phyloP scores from a whole-genome alignment of 73 alveolate genomes.

The Symbiodinium natans region DNA sequence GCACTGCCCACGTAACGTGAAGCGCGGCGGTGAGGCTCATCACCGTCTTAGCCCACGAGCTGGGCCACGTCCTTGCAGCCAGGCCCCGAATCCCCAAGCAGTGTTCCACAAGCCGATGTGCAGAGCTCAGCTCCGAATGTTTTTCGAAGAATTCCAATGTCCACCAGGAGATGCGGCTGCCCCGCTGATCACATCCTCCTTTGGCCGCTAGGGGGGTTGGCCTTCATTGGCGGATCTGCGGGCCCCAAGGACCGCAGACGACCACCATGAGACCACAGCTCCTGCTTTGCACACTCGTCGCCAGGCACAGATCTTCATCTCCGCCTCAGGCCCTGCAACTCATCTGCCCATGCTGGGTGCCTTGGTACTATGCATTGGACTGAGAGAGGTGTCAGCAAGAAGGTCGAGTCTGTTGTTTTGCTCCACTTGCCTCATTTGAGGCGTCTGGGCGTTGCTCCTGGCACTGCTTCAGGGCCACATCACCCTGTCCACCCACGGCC shows the following conservation, averaged over 20 bases:
- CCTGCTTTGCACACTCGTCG: not conserved
- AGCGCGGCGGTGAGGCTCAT: not conserved
- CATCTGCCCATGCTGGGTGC: slow-evolving; percentile 26
- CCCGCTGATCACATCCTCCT: slow-evolving; percentile 81
- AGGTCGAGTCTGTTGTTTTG: not conserved
- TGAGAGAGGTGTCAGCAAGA: too few species aligned
- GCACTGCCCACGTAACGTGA: not conserved
- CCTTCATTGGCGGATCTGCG: slow-evolving; percentile 67
- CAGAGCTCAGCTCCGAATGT: too few species aligned
- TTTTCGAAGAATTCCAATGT: too few species aligned
- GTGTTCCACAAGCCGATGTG: not conserved
- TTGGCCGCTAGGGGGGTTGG: slow-evolving; percentile 89
- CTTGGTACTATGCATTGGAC: not conserved
- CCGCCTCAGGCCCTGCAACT: slow-evolving; percentile 90
- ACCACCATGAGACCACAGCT: too few species aligned
- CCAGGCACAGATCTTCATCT: slow-evolving; percentile 63
- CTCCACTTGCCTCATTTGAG: not conserved
- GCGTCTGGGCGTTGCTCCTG: slow-evolving; percentile 53
- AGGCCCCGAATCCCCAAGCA: not conserved
- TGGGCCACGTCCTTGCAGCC: slow-evolving; percentile 81
- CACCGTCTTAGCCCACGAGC: slow-evolving; percentile 58
- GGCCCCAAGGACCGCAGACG: slow-evolving; percentile 52
- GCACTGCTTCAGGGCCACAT: slow-evolving; percentile 48
- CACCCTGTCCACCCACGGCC: slow-evolving; percentile 34
- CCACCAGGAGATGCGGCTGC: slow-evolving; percentile 28